Evolutionary conservation across 2,329 filamentous ascomycete species (phyloP), one percentile per base, ranked within the genome.

Genomic region (Venturia effusa): DNA sequence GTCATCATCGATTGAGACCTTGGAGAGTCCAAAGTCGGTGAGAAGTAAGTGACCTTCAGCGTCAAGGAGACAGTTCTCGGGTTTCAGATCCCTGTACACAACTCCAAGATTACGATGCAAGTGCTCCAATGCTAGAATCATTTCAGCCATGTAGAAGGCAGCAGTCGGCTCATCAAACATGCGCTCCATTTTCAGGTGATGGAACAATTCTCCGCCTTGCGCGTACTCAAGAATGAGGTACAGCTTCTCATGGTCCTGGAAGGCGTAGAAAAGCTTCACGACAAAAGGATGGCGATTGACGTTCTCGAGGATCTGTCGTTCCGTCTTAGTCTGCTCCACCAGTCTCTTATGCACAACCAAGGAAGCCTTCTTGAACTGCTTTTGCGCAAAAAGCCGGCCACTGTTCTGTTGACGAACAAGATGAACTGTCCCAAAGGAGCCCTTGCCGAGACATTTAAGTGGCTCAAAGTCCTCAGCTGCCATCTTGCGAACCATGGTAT

Each of bases 171-270:
- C 93, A 17, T 88, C 83, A 69, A 99, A 97, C 90, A 97, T 97
- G 74, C 91, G 90, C 74, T 97, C 92, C 68, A 91, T 88, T 65
- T 87, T 90, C 32, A 99, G 82, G 71, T 97, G 93, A n/a, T 90
- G 92, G 74, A 99, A 99, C 6, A 99, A 82, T 76, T 99, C 95
- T 64, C 95, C 94, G 43, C 95, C 95, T 74, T 96, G 90, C 5
- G 94, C 94, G 74, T 99, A 99, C 77, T 99, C 93, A 30, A 99
- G 84, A 68, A 99, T 97, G 57, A 99, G 81, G 73, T 99, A 99
- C 40, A 99, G 85, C 78, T 96, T 97, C 79, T 97, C 92, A 69
- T 92, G 91, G 72, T 99, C 94, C 76, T 99, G 94, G 76, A 99
- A 99, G 27, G 94, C 94, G 71, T 99, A 99, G 77, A 90, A 99